These are phyloP conservation scores for Pichia sp. DNA, from an alignment of 1,139 yeast genomes.

Conservation along the genomic window DNA sequence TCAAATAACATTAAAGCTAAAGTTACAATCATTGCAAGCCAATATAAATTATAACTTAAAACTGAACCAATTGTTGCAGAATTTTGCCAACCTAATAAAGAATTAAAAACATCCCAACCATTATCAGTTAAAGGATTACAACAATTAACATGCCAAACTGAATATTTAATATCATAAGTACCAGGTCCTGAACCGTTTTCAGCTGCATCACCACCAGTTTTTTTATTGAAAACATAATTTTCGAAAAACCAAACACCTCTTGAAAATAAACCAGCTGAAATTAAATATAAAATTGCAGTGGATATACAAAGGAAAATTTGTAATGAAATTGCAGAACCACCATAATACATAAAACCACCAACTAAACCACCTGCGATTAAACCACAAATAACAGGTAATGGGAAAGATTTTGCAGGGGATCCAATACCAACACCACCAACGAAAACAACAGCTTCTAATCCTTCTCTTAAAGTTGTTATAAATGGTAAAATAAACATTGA, in stretches of 20 bases:
- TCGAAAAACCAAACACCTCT: conserved; percentile 88
- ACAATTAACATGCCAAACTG: conserved; percentile 94
- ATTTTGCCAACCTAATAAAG: conserved; percentile 85
- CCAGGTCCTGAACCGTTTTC: conserved; percentile 92
- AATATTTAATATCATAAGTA: conserved; percentile 64
- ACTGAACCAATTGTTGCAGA: conserved; percentile 87
- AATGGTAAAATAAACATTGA: conserved; percentile 74
- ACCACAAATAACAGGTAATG: conserved; percentile 77
- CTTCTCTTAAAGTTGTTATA: conserved; percentile 78
- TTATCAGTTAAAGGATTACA: conserved; percentile 84
- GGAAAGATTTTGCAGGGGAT: conserved; percentile 58
- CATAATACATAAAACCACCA: conserved; percentile 64
- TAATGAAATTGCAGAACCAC: conserved; percentile 66
- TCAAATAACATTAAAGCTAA: conserved; percentile 59
- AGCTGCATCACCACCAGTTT: conserved; percentile 83
- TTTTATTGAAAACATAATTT: conserved; percentile 50
- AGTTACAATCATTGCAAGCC: conserved; percentile 56
- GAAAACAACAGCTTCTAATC: conserved; percentile 81
- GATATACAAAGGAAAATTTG: conserved; percentile 76
- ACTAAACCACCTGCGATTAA: conserved; percentile 60
- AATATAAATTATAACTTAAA: conserved; percentile 73
- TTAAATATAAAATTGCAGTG: conserved; percentile 75
- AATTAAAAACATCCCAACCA: conserved; percentile 91
- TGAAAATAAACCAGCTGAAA: conserved; percentile 83
- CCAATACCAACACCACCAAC: conserved; percentile 66